A percentile compares a stretch with the other conserved stretches of the same genome.
phyloP scores from a whole-genome alignment of 352 stramenopile genomes.

The Phytophthora litchii region DNA sequence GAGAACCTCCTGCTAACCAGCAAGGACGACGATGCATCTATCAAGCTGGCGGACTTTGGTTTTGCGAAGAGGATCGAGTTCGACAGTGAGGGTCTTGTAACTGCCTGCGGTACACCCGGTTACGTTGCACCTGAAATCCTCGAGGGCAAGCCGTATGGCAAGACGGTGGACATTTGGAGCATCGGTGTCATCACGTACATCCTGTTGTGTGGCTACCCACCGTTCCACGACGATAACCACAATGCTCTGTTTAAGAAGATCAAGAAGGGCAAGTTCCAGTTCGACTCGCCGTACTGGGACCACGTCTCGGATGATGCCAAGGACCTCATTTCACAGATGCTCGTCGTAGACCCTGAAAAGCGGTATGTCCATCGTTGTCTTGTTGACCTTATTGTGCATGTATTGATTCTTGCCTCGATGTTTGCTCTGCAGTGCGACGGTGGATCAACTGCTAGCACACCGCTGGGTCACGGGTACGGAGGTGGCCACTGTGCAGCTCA shows the following conservation, averaged over 20 bases:
- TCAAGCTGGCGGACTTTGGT: constrained; percentile 88
- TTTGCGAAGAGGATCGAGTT: constrained; percentile 88
- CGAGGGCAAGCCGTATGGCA: constrained; percentile 77
- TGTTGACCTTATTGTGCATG: not conserved
- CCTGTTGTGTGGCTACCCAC: constrained; percentile 84
- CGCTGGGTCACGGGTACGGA: constrained; percentile 90
- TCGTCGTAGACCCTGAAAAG: constrained; percentile 91
- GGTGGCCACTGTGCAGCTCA: constrained; percentile 89
- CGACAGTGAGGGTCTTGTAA: constrained; percentile 71
- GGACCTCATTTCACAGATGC: constrained; percentile 93
- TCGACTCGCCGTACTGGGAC: constrained; percentile 96
- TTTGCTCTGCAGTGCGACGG: constrained; percentile 61
- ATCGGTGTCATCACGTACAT: constrained; percentile 92
- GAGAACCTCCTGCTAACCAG: constrained; percentile 85
- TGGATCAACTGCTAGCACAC: constrained; percentile 87
- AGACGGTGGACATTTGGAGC: constrained; percentile 89
- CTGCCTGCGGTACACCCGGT: constrained; percentile 79
- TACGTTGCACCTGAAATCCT: constrained; percentile 89
- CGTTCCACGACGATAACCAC: constrained; percentile 94
- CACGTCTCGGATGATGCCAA: constrained; percentile 94
- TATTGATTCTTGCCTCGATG: constrained; percentile 4
- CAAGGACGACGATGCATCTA: constrained; percentile 84
- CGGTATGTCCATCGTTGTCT: constrained; percentile 44
- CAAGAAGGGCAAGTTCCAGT: constrained; percentile 94
- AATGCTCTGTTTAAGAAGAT: constrained; percentile 95